These are phyloP conservation scores for Salix purpurea DNA, from an alignment of 345 rosid genomes.

Conservation along the genomic window DNA sequence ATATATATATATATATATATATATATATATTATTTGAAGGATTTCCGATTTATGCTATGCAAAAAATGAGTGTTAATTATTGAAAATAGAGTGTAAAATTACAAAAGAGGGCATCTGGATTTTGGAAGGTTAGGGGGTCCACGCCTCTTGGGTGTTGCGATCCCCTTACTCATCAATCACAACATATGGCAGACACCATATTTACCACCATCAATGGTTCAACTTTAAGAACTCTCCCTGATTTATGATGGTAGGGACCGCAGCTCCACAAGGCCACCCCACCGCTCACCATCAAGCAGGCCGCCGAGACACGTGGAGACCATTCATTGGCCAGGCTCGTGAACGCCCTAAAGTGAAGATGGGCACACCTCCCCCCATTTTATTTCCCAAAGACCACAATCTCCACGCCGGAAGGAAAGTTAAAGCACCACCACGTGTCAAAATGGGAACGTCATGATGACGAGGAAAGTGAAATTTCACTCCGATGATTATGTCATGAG, in stretches of 20 bases:
- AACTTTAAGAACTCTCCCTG: background rate
- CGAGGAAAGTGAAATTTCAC: slow-evolving; percentile 26
- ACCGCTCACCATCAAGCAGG: background rate
- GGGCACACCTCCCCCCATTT: background rate
- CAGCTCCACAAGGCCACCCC: background rate
- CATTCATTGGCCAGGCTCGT: background rate
- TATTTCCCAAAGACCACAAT: slow-evolving; percentile 1
- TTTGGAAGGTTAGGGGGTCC: background rate
- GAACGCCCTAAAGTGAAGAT: background rate
- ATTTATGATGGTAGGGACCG: slow-evolving; percentile 8
- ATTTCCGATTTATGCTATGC: no score
- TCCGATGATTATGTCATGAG: slow-evolving; percentile 27
- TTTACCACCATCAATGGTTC: slow-evolving; percentile 21
- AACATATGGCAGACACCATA: slow-evolving; percentile 15
- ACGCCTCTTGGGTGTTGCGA: background rate
- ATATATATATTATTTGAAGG: no score
- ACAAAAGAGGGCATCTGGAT: background rate
- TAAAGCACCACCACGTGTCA: slow-evolving; percentile 32
- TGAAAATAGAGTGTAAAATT: no score
- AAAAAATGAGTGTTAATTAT: no score
- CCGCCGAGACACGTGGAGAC: background rate
- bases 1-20: no score
- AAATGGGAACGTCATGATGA: slow-evolving; percentile 30
- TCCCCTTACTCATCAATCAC: slow-evolving; percentile 6
- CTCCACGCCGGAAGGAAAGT: slow-evolving; percentile 44